phyloP scores from a whole-genome alignment of 2,329 filamentous ascomycete species.

The Cladophialophora carrionii region DNA sequence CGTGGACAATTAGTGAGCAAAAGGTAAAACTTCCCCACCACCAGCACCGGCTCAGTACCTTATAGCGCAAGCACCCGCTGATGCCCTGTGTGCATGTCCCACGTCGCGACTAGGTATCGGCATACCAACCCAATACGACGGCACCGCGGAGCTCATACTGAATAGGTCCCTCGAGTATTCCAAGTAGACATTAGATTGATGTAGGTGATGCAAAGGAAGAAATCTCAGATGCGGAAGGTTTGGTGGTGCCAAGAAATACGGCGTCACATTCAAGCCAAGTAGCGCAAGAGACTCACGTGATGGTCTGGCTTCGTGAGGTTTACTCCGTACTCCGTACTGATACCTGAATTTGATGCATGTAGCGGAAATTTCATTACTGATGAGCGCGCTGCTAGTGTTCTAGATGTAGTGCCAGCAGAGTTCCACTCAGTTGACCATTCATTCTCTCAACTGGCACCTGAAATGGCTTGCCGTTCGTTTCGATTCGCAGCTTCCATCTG shows the following conservation, averaged over 20 bases:
- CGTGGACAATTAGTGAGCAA: constrained; percentile 22
- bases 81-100: not conserved
- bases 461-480: not conserved
- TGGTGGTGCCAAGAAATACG: no score
- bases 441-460: not conserved
- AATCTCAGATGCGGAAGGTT: constrained; percentile 23
- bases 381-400: not conserved
- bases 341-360: no score
- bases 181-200: not conserved
- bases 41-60: not conserved
- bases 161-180: constrained; percentile 1
- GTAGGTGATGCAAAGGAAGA: constrained; percentile 13
- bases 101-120: constrained; percentile 16
- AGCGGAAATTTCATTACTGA: no score
- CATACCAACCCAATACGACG: constrained; percentile 19
- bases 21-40: constrained; percentile 12
- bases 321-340: no score
- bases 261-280: no score
- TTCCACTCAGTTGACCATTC: not conserved
- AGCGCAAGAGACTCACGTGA: no score
- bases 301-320: no score
- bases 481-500: not conserved
- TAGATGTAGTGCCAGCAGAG: not conserved
- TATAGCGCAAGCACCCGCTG: not conserved
- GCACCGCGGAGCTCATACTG: constrained; percentile 19